Evolutionary conservation across 2,329 filamentous ascomycete genomes (phyloP).

Genomic region (Coniochaeta pulveracea): DNA sequence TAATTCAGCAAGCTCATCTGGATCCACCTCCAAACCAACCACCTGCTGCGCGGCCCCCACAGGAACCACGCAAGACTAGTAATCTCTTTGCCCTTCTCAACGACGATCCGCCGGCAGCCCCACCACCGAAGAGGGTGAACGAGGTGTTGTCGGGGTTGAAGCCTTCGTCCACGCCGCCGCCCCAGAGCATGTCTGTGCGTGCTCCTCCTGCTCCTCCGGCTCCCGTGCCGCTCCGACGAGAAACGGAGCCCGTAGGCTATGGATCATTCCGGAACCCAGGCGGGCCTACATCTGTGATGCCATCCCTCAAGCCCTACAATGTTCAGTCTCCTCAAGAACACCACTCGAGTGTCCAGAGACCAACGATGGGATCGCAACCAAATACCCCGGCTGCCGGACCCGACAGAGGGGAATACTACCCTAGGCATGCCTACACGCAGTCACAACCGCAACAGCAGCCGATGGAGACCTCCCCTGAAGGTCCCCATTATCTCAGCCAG

Average conservation of each 20-base stretch:
- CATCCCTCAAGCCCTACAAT: slow-evolving; percentile 40
- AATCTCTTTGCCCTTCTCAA: slow-evolving; percentile 53
- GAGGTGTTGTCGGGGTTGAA: slow-evolving; percentile 31
- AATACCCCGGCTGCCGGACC: slow-evolving; percentile 24
- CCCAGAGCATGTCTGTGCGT: slow-evolving; percentile 30
- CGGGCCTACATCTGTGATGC: slow-evolving; percentile 33
- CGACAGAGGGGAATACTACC: slow-evolving; percentile 33
- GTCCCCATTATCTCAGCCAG: slow-evolving; percentile 7
- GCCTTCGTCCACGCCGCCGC: slow-evolving; percentile 40
- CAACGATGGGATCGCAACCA: slow-evolving; percentile 27
- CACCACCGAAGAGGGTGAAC: slow-evolving; percentile 34
- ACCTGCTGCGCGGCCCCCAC: slow-evolving; percentile 26
- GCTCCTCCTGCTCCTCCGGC: slow-evolving; percentile 25
- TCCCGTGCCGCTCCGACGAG: slow-evolving; percentile 33
- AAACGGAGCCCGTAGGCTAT: slow-evolving; percentile 33
- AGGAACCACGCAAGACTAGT: slow-evolving; percentile 46
- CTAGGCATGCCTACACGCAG: slow-evolving; percentile 22
- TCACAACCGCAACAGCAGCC: slow-evolving; percentile 18
- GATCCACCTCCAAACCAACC: slow-evolving; percentile 24
- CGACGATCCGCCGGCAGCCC: slow-evolving; percentile 42
- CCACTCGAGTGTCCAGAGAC: slow-evolving; percentile 31
- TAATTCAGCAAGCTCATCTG: no score
- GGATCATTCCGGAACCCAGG: slow-evolving; percentile 30
- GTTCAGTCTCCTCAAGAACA: slow-evolving; percentile 38
- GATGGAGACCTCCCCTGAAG: slow-evolving; percentile 16